These are phyloP conservation scores for Termitomyces bulborhizus DNA, from an alignment of 768 basidiomycete species.

Conservation along the genomic window DNA sequence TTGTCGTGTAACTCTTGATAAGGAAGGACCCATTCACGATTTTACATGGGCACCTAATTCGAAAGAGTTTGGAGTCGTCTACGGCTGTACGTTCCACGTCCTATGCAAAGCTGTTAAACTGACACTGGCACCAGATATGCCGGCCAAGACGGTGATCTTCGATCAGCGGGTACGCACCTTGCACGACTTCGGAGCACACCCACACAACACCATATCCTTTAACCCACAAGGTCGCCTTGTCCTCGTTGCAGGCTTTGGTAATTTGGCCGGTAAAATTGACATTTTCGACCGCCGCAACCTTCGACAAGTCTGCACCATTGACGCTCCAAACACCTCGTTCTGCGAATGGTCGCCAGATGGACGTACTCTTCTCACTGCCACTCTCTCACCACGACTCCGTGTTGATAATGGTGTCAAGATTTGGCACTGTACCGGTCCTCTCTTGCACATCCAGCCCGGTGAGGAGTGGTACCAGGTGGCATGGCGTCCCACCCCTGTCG, in stretches of 20 bases:
- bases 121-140: constrained; percentile 63
- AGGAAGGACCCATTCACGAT: constrained; percentile 97
- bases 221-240: constrained; percentile 90
- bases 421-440: constrained; percentile 85
- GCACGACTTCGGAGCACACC: constrained; percentile 86
- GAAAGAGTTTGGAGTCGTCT: constrained; percentile 94
- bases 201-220: constrained; percentile 90
- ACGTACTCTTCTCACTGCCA: constrained; percentile 88
- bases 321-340: constrained; percentile 88
- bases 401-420: constrained; percentile 98
- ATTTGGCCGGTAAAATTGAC: constrained; percentile 91
- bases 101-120: not conserved
- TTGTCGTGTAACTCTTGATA: constrained; percentile 82
- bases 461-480: constrained; percentile 89
- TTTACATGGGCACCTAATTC: constrained; percentile 95
- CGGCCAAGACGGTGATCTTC: constrained; percentile 88
- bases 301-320: constrained; percentile 70
- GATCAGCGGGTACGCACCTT: constrained; percentile 84
- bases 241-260: constrained; percentile 92
- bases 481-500: constrained; percentile 74
- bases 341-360: constrained; percentile 97
- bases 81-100: constrained; percentile 71
- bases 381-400: constrained; percentile 88
- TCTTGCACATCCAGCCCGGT: constrained; percentile 75
- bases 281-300: constrained; percentile 86